Evolutionary conservation across 192 early-diverging fungal species (phyloP).

Genomic region (Chytriomyces confervae): DNA sequence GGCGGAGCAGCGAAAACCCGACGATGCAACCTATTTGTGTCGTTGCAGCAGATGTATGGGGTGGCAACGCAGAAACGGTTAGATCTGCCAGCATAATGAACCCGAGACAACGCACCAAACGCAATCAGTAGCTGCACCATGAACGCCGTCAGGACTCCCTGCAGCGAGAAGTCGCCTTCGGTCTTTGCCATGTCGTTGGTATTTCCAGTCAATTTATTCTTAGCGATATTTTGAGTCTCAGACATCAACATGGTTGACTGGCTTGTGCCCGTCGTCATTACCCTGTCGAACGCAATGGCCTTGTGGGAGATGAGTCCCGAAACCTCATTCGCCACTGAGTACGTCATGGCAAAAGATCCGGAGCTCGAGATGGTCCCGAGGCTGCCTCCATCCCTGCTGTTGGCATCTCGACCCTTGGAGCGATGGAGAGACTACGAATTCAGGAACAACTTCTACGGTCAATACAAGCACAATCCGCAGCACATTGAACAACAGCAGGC

Average conservation of each 20-base stretch:
- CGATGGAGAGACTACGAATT: background rate
- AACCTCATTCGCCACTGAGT: slow-evolving; percentile 44
- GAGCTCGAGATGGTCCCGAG: background rate
- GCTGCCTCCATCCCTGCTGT: background rate
- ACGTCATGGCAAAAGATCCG: slow-evolving; percentile 48
- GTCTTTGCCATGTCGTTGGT: slow-evolving; percentile 2
- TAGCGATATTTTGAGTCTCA: no score
- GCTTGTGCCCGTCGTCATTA: slow-evolving; percentile 15
- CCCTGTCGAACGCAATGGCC: slow-evolving; percentile 10
- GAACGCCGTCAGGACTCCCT: slow-evolving; percentile 31
- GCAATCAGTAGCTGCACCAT: slow-evolving; percentile 32
- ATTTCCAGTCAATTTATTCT: no score
- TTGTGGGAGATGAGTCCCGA: slow-evolving; percentile 31
- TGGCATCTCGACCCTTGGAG: background rate
- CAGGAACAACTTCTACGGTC: no score
- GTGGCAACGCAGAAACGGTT: background rate
- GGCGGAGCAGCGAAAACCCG: slow-evolving; percentile 51
- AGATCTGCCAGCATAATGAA: background rate
- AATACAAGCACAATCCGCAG: no score
- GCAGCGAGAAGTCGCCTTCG: slow-evolving; percentile 20
- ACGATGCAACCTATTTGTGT: slow-evolving; percentile 40
- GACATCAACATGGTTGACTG: slow-evolving; percentile 16
- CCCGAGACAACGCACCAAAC: slow-evolving; percentile 2
- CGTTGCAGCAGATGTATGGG: background rate
- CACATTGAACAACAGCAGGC: no score